Evolutionary conservation across 2,329 filamentous ascomycete genomes (phyloP).

Genomic region (Pezicula rhizophila): DNA sequence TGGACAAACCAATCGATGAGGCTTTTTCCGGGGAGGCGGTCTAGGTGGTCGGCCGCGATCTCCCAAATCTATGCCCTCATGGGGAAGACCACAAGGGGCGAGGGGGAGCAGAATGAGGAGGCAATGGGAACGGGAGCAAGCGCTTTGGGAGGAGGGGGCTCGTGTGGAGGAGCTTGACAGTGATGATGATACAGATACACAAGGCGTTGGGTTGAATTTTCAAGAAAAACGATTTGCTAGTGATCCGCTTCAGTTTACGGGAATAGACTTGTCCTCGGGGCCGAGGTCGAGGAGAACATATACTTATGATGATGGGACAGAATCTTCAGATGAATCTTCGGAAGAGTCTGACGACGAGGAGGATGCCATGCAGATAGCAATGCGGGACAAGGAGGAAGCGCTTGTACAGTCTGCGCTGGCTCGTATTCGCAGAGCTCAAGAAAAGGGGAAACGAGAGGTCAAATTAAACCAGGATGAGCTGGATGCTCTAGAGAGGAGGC

Average conservation of each 20-base stretch:
- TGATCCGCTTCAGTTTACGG: conserved; percentile 56
- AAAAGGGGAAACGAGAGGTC: conserved; percentile 71
- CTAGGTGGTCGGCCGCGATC: conserved; percentile 99
- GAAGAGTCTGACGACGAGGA: conserved; percentile 43
- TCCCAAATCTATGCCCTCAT: conserved; percentile 88
- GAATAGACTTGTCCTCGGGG: conserved; percentile 46
- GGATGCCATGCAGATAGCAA: conserved; percentile 45
- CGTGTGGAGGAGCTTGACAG: conserved; percentile 62
- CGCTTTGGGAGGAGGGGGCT: conserved; percentile 42
- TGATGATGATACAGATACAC: conserved; percentile 47
- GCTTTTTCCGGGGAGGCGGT: conserved; percentile 99
- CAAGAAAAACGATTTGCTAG: conserved; percentile 46
- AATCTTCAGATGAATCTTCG: conserved; percentile 39
- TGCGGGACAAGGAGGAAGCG: conserved; percentile 64
- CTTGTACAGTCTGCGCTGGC: conserved; percentile 73
- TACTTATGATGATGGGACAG: conserved; percentile 12
- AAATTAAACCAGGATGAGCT: conserved; percentile 75
- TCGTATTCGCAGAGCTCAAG: conserved; percentile 72
- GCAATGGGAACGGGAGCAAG: conserved; percentile 42
- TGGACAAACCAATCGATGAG: conserved; percentile 99
- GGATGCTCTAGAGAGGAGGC: conserved; percentile 66
- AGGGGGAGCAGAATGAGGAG: conserved; percentile 58
- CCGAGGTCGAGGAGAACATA: conserved; percentile 21
- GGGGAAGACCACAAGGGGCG: conserved; percentile 99
- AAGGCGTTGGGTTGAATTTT: conserved; percentile 45